Base-by-base conservation (phyloP, 1,284 basidiomycete genomes). In the Calocybe gambosa region DNA sequence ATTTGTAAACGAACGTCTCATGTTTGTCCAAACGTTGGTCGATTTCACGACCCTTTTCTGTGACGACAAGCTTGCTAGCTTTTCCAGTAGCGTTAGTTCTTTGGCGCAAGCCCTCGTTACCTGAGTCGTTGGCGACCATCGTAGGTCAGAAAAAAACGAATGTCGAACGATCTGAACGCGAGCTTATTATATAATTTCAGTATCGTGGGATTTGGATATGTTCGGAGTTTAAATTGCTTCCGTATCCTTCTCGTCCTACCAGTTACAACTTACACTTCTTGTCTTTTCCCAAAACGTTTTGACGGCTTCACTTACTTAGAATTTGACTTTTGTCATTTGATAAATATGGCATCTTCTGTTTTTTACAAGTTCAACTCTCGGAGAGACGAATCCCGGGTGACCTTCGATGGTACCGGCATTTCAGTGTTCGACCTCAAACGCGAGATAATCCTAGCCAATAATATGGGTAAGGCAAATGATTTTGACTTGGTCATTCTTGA, bases 351-450 rank as follows among this genome's bases (percentile, higher is more conserved):
- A 60, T 93, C 91, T 60, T 92, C 87, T 65, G 93, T 99, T 61
- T 98, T 96, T 74, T 99, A 98, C 82, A 91, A 89, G 69, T 99
- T 97, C 85, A 91, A 85, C 66, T 94, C 93, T 54, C 89, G 93
- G 64, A 89, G 80, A 73, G 87, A 93, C 69, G 93, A 97, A 69
- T 93, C 92, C 52, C 79, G 93, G 63, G 85, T 98, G 67, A 88
- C 91, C 49, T 98, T 99, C 72, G 95, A 99, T 65, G 95, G 95
- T 59, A 97, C 95, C 53, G 92, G 93, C 55, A 97, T 99, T 63
- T 94, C 93, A 59, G 92, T 99, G 54, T 99, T 97, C 77, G 96
- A 99, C 68, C 75, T 99, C 65, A 99, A 99, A 74, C 89, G 88
- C 71, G 95, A 99, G 72, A 92, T 99, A 64, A 95, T 99, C 61